Evolutionary conservation across 768 basidiomycete species (phyloP).

Genomic region (Chalciporus piperatus): DNA sequence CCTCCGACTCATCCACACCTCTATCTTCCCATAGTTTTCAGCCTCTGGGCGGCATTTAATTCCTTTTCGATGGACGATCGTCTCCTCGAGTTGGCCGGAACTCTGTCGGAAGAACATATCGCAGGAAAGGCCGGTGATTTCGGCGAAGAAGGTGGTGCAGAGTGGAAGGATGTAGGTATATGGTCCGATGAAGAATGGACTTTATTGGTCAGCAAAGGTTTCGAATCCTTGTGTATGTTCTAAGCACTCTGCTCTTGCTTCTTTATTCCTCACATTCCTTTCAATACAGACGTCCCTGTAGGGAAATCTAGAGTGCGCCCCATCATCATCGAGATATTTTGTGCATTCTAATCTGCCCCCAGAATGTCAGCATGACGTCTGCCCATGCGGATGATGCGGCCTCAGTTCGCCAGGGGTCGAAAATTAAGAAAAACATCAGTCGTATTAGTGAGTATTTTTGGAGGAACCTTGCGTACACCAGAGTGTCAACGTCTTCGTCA

Average conservation of each 20-base stretch:
- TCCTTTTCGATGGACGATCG: conserved; percentile 73
- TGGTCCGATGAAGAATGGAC: conserved; percentile 85
- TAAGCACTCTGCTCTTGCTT: neutral
- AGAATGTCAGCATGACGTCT: conserved; percentile 66
- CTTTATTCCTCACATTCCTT: conserved; percentile 38
- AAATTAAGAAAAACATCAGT: conserved; percentile 69
- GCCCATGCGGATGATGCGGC: conserved; percentile 71
- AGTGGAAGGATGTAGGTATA: conserved; percentile 85
- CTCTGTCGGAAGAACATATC: conserved; percentile 71
- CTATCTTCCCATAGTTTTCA: conserved; percentile 72
- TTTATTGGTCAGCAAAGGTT: conserved; percentile 75
- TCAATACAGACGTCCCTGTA: conserved; percentile 39
- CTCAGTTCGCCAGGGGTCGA: conserved; percentile 51
- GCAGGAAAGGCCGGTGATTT: conserved; percentile 54
- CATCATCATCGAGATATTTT: neutral
- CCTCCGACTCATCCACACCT: conserved; percentile 63
- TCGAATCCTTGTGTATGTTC: conserved; percentile 72
- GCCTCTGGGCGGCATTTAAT: conserved; percentile 77
- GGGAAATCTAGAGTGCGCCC: conserved; percentile 58
- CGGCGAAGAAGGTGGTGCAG: conserved; percentile 53
- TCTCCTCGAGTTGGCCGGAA: conserved; percentile 66
- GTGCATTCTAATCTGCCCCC: conserved; percentile 1
- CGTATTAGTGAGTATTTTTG: conserved; percentile 46
- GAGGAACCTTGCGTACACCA: neutral
- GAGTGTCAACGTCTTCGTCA: neutral